phyloP scores from a whole-genome alignment of 2,329 filamentous ascomycete species.

The Sarocladium brachiariae region DNA sequence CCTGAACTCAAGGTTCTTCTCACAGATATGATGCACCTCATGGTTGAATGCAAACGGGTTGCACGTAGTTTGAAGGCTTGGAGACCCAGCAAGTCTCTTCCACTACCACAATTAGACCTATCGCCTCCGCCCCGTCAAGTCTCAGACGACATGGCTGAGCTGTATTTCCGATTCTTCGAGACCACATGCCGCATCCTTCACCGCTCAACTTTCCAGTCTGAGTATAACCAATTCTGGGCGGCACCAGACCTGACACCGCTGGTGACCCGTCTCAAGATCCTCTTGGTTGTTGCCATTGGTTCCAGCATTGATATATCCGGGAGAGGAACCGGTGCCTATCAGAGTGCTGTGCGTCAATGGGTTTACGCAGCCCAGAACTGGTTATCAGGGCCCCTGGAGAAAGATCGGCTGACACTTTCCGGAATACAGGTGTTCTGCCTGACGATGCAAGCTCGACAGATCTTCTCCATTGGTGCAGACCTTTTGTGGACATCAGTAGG shows the following conservation, averaged over 20 bases:
- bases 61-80: neutral
- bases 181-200: conserved; percentile 46
- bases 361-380: conserved; percentile 33
- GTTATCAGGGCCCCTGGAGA: conserved; percentile 34
- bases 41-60: neutral
- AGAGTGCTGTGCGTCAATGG: conserved; percentile 28
- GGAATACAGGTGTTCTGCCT: conserved; percentile 35
- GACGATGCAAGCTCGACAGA: conserved; percentile 30
- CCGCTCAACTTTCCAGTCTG: conserved; percentile 41
- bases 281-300: conserved; percentile 34
- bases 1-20: neutral
- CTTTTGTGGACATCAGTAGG: conserved; percentile 35
- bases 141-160: conserved; percentile 32
- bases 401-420: conserved; percentile 19
- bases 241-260: conserved; percentile 18
- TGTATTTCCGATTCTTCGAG: conserved; percentile 46
- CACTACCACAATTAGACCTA: neutral
- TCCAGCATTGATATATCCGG: conserved; percentile 24
- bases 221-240: conserved; percentile 42
- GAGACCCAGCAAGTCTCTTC: neutral
- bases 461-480: conserved; percentile 34
- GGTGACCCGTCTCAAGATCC: conserved; percentile 26
- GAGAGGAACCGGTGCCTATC: conserved; percentile 18
- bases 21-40: neutral
- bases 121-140: conserved; percentile 11